Conservation (phyloP, 805 yeast species). For the Teunomyces pallodes region DNA sequence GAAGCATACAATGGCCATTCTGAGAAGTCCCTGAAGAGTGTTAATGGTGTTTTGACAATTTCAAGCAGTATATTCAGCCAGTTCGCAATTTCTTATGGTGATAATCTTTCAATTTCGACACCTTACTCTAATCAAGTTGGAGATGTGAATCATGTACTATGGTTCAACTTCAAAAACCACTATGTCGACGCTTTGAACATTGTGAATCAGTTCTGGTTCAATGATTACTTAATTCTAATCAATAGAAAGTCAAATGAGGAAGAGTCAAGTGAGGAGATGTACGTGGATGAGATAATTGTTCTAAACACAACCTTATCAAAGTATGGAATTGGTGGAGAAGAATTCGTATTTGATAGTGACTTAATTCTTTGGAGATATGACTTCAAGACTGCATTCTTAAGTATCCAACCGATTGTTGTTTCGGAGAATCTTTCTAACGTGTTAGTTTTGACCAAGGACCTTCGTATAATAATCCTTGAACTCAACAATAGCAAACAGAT, state of each 20-base stretch:
- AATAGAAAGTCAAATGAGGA: conserved; percentile 24
- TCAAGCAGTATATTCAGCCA: conserved; percentile 23
- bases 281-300: conserved; percentile 36
- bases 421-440: conserved; percentile 11
- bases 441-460: conserved; percentile 29
- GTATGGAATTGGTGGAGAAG: conserved; percentile 30
- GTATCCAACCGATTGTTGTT: conserved; percentile 13
- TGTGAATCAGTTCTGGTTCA: conserved; percentile 34
- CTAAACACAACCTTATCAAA: conserved; percentile 29
- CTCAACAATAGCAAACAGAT: conserved; percentile 11
- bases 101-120: conserved; percentile 28
- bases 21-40: conserved; percentile 13
- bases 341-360: conserved; percentile 36
- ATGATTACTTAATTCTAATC: conserved; percentile 31
- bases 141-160: conserved; percentile 31
- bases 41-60: conserved; percentile 21
- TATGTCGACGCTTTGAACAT: conserved; percentile 32
- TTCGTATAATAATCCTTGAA: conserved; percentile 27
- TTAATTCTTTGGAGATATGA: conserved; percentile 38
- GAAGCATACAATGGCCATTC: conserved; percentile 20
- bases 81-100: conserved; percentile 27
- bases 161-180: conserved; percentile 39
- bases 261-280: conserved; percentile 8
- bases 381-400: conserved; percentile 23
- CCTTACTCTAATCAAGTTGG: conserved; percentile 20